Percentiles rank a stretch among this genome's conserved stretches.
Evolutionary conservation across 192 early-diverging fungal species (phyloP).

Genomic region (Kappamyces sp.): DNA sequence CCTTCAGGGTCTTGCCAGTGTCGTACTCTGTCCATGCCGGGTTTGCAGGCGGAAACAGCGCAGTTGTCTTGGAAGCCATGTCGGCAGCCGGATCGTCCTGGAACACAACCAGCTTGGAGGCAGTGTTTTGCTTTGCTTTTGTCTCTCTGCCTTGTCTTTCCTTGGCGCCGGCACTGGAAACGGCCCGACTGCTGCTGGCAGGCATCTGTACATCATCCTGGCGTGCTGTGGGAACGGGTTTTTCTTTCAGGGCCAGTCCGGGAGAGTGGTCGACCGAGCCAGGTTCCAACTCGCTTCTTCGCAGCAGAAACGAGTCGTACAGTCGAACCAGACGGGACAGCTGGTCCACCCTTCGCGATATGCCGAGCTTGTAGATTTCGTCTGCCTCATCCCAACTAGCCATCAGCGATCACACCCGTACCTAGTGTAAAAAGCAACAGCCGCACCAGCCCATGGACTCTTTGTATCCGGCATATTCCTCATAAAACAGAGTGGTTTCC

Average conservation of each 20-base stretch:
- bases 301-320: slow-evolving; percentile 31
- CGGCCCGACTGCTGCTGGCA: background rate
- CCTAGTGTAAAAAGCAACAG: slow-evolving; percentile 1
- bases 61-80: background rate
- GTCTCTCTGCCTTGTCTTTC: too few relatives aligned
- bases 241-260: slow-evolving; percentile 5
- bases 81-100: background rate
- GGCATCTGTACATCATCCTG: slow-evolving; percentile 18
- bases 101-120: too few relatives aligned
- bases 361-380: slow-evolving; percentile 60
- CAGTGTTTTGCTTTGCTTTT: too few relatives aligned
- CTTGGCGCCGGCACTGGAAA: too few relatives aligned
- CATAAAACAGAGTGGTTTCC: slow-evolving; percentile 61
- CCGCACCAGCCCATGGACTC: slow-evolving; percentile 42
- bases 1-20: slow-evolving; percentile 49
- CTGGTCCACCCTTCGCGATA: slow-evolving; percentile 65
- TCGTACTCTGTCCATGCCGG: slow-evolving; percentile 57
- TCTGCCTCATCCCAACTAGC: slow-evolving; percentile 52
- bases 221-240: background rate
- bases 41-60: slow-evolving; percentile 3
- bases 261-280: background rate
- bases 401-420: slow-evolving; percentile 3
- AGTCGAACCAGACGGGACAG: slow-evolving; percentile 53
- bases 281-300: background rate
- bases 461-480: slow-evolving; percentile 64